A percentile compares a stretch with the other conserved stretches of the same genome.
Conservation (phyloP, 1,284 basidiomycete genomes). For the Rhodofomes roseus region DNA sequence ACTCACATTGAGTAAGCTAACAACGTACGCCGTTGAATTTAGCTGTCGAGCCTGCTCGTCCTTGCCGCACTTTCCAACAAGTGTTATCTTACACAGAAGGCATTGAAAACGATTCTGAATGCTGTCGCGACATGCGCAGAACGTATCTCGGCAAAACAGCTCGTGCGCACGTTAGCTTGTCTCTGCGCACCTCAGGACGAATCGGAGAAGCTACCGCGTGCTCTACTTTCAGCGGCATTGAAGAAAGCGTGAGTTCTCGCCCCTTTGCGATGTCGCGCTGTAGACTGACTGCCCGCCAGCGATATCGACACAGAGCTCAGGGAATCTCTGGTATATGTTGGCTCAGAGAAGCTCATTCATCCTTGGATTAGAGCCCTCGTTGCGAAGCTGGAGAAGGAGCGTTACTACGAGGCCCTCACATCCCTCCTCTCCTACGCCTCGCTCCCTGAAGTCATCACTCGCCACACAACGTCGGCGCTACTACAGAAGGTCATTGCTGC, state of each 20-base stretch:
- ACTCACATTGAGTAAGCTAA: not conserved
- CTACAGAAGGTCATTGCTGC: slow-evolving; percentile 30
- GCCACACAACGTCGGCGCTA: slow-evolving; percentile 41
- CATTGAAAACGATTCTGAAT: slow-evolving; percentile 53
- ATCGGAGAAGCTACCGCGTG: slow-evolving; percentile 41
- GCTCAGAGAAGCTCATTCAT: slow-evolving; percentile 55
- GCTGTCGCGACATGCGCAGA: slow-evolving; percentile 51
- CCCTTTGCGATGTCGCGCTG: slow-evolving; percentile 6
- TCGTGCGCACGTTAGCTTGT: slow-evolving; percentile 54
- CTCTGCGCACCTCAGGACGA: slow-evolving; percentile 56
- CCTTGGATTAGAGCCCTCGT: slow-evolving; percentile 48
- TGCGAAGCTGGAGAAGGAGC: slow-evolving; percentile 43
- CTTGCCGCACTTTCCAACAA: slow-evolving; percentile 65
- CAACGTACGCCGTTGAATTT: not conserved
- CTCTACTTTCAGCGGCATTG: slow-evolving; percentile 39
- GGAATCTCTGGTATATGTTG: slow-evolving; percentile 41
- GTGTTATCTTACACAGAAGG: slow-evolving; percentile 50
- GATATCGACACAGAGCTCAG: slow-evolving; percentile 45
- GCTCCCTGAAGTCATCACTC: slow-evolving; percentile 37
- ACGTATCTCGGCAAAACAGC: slow-evolving; percentile 47
- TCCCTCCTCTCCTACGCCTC: slow-evolving; percentile 38
- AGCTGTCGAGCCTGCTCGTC: slow-evolving; percentile 76
- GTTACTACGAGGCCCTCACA: slow-evolving; percentile 38
- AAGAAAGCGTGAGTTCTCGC: slow-evolving; percentile 38
- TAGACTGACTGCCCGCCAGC: slow-evolving; percentile 33